Evolutionary conservation across 169 alveolate species (phyloP).

Genomic region (Cryptosporidium sp.): DNA sequence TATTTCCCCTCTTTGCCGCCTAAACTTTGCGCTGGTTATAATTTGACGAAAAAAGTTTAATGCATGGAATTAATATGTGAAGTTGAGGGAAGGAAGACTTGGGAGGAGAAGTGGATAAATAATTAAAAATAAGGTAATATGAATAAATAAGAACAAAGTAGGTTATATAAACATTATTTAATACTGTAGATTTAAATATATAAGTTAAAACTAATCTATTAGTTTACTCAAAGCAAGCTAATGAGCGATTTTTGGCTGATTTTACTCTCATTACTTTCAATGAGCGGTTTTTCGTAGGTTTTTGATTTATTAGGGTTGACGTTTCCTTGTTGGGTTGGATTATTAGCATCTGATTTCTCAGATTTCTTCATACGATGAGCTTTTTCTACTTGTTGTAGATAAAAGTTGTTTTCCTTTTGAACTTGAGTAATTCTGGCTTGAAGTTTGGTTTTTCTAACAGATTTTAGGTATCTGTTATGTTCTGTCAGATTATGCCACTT

Average conservation of each 20-base stretch:
- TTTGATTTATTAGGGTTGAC: background rate
- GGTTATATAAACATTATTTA: too few relatives aligned
- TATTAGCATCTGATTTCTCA: background rate
- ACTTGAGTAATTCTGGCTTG: conserved; percentile 81
- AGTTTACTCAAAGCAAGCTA: background rate
- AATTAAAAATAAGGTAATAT: background rate
- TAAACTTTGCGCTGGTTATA: background rate
- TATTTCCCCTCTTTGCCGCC: background rate
- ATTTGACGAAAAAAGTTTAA: background rate
- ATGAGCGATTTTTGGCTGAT: conserved; percentile 39
- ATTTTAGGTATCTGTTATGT: conserved; percentile 83
- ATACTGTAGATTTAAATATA: too few relatives aligned
- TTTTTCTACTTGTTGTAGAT: conserved; percentile 80
- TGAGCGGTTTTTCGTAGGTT: background rate
- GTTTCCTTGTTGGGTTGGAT: background rate
- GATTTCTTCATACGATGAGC: conserved; percentile 26
- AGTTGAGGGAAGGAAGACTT: background rate
- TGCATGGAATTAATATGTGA: background rate
- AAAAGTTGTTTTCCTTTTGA: conserved; percentile 83
- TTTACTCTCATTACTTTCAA: conserved; percentile 64
- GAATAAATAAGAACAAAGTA: background rate
- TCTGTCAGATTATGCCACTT: conserved; percentile 90
- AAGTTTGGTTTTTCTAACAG: conserved; percentile 83
- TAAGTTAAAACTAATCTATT: background rate
- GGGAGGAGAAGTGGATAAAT: background rate